Percentiles rank a stretch among this genome's conserved stretches.
phyloP scores from a whole-genome alignment of 257 asterid species.

The Nicotiana noctiflora region DNA sequence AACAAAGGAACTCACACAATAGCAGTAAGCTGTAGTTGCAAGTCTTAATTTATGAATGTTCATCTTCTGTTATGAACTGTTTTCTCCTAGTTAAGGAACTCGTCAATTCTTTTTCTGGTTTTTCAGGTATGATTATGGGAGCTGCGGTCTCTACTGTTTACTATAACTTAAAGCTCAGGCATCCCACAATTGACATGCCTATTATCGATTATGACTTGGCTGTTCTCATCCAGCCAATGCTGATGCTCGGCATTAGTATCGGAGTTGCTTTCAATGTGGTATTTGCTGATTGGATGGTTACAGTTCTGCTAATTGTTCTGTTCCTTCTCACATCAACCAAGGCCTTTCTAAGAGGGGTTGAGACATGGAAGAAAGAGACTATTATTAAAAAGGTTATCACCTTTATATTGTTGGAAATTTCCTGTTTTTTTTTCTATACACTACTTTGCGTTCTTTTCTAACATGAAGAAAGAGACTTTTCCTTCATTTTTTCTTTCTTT shows the following conservation, averaged over 20 bases:
- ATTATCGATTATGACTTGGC: slow-evolving; percentile 93
- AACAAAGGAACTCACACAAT: background rate
- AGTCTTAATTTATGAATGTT: background rate
- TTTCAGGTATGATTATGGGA: slow-evolving; percentile 98
- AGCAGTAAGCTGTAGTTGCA: background rate
- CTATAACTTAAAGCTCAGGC: slow-evolving; percentile 81
- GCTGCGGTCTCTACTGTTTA: slow-evolving; percentile 86
- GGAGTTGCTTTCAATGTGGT: slow-evolving; percentile 93
- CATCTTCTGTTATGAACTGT: background rate
- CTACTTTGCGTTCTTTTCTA: background rate
- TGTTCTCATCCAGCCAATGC: slow-evolving; percentile 95
- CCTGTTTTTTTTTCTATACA: background rate
- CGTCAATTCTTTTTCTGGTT: background rate
- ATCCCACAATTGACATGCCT: slow-evolving; percentile 93
- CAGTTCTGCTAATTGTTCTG: slow-evolving; percentile 83
- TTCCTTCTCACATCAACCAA: slow-evolving; percentile 79
- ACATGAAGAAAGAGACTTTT: background rate
- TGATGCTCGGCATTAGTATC: slow-evolving; percentile 87
- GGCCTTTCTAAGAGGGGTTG: slow-evolving; percentile 83
- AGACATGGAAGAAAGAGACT: slow-evolving; percentile 92
- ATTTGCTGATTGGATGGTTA: slow-evolving; percentile 99
- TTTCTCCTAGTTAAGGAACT: background rate
- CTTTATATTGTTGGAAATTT: background rate
- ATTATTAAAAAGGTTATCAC: slow-evolving; percentile 55
- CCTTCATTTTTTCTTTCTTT: background rate